Evolutionary conservation across 495 filamentous ascomycete genomes (phyloP), one percentile per base, ranked within the genome.

Genomic region (Umbilicaria muhlenbergii): DNA sequence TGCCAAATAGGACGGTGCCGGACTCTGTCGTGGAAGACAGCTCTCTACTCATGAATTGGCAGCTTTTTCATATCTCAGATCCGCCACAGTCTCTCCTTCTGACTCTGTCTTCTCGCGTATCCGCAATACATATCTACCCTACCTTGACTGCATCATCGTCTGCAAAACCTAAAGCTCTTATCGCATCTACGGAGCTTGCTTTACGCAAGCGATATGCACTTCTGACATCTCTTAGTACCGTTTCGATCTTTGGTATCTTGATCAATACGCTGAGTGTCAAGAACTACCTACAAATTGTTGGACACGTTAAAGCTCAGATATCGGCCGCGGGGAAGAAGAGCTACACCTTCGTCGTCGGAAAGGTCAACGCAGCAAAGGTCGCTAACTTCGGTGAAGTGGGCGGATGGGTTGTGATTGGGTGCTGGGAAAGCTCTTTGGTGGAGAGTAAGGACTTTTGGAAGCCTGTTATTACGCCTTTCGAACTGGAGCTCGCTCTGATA

Each of bases 371-470:
- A 1, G 87, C 87, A 44, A 98, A 98, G 59, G 67, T 98, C 5
- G 92, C 91, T 17, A 98, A 98, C 60, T 98, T 98, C 60, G 74
- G 78, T 42, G 91, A 98, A 61, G 73, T 98, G 11, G 88, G 83
- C 15, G 92, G 83, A 12, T 98, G 91, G 91, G 87, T 96, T 0
- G 88, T 95, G 1, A 81, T 98, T 35, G 92, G 92, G 10, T 98
- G 91, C 62, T 96, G 92, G 91, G 91, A 98, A 61, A 93, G 89
- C 55, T 81, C 80, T 45, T 65, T 96, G 37, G 74, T 96, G 11
- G 84, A 83, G 50, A 82, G 82, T 47, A 80, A 81, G 49, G 86
- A 84, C 11, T 87, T 91, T 52, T 95, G 74, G 64, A 78, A 73
- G 55, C 85, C 86, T 1, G 74, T 96, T 3, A 74, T 98, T 32